Percentiles rank a stretch among this genome's conserved stretches.
Evolutionary conservation across 116 monocot species (phyloP).

Genomic region (Cymodocea nodosa): DNA sequence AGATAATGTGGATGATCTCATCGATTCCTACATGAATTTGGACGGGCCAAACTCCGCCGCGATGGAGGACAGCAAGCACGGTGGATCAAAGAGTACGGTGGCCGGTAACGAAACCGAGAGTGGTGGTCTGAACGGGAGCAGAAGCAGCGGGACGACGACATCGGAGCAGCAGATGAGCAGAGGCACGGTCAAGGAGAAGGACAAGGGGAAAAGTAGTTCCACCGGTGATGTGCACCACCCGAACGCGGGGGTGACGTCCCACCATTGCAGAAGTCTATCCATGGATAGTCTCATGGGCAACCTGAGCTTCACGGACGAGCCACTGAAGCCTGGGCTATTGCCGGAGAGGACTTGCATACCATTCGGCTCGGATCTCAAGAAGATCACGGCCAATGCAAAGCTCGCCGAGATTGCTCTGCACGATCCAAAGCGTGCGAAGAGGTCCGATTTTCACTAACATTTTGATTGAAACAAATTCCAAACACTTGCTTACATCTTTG

Average conservation of each 20-base stretch:
- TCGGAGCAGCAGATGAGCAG: not conserved
- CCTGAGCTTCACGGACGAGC: conserved; percentile 51
- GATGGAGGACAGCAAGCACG: conserved; percentile 28
- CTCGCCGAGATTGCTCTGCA: conserved; percentile 70
- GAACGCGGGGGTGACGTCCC: conserved; percentile 3
- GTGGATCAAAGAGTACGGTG: conserved; percentile 37
- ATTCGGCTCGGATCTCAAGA: conserved; percentile 65
- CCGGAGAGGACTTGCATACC: conserved; percentile 23
- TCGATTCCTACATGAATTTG: conserved; percentile 56
- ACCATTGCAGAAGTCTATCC: conserved; percentile 66
- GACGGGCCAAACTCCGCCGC: conserved; percentile 48
- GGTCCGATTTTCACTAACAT: no score
- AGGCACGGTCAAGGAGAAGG: conserved; percentile 13
- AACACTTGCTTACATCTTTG: no score
- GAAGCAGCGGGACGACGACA: not conserved
- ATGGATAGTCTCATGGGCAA: conserved; percentile 90
- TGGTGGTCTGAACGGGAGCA: conserved; percentile 23
- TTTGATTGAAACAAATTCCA: no score
- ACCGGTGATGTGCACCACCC: conserved; percentile 20
- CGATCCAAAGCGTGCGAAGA: conserved; percentile 64
- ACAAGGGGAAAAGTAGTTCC: conserved; percentile 30
- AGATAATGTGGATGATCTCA: conserved; percentile 23
- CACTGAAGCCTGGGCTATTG: conserved; percentile 32
- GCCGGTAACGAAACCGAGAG: conserved; percentile 67
- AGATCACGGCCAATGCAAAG: conserved; percentile 84